Percentiles rank a stretch among this genome's conserved stretches.
Conservation (phyloP, 2,329 filamentous ascomycete species). For the Xylariaceae sp. region DNA sequence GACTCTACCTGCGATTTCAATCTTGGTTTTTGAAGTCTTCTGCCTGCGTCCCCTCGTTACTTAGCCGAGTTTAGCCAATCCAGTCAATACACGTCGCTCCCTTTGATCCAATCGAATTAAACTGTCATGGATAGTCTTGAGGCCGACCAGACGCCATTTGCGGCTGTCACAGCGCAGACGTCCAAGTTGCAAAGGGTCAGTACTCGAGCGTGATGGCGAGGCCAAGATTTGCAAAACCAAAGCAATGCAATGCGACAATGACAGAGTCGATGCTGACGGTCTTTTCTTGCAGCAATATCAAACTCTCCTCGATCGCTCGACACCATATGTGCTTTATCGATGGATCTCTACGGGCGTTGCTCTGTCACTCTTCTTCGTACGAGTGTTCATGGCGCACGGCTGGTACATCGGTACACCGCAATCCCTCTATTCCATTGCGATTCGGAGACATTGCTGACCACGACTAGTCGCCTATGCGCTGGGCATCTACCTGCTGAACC, state of each 20-base stretch:
- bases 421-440: not conserved
- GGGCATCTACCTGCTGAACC: conserved; percentile 96
- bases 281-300: conserved; percentile 73
- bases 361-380: conserved; percentile 76
- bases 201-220: conserved; percentile 4
- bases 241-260: not conserved
- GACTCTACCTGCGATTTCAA: too few relatives aligned
- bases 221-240: not conserved
- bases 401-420: conserved; percentile 84
- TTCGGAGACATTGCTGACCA: conserved; percentile 11
- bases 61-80: too few relatives aligned
- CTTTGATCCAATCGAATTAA: conserved; percentile 2
- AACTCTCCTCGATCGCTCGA: conserved; percentile 87
- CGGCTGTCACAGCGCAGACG: conserved; percentile 81
- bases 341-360: conserved; percentile 78
- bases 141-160: conserved; percentile 87
- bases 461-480: conserved; percentile 84
- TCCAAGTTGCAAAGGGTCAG: conserved; percentile 66
- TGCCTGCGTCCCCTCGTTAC: too few relatives aligned
- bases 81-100: conserved; percentile 4
- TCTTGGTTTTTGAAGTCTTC: too few relatives aligned
- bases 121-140: conserved; percentile 73
- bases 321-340: conserved; percentile 81
- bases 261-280: conserved; percentile 5
- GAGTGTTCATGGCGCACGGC: conserved; percentile 87